phyloP scores from a whole-genome alignment of 2,329 filamentous ascomycete genomes.

The Trichoderma breve region DNA sequence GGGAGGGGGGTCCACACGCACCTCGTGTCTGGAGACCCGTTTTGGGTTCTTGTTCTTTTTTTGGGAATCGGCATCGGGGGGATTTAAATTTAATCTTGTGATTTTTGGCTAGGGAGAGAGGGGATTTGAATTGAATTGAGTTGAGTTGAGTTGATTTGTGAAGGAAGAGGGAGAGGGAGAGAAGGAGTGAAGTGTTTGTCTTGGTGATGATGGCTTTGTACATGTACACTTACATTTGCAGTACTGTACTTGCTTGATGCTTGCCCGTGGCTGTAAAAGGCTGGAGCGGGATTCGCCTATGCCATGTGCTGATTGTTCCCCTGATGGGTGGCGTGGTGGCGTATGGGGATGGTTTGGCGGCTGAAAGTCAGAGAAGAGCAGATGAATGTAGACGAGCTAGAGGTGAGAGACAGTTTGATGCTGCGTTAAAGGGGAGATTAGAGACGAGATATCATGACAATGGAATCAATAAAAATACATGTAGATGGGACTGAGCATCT shows the following conservation, averaged over 20 bases:
- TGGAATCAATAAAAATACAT: neutral
- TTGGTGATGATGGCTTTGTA: neutral
- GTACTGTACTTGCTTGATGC: neutral
- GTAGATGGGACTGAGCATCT: neutral
- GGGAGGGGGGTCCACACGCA: conserved; percentile 12
- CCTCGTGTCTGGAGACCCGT: conserved; percentile 1
- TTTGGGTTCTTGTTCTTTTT: neutral
- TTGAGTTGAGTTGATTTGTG: neutral
- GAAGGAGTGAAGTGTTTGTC: neutral
- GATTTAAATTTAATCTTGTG: neutral
- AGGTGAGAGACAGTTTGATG: neutral
- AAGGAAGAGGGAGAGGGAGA: neutral
- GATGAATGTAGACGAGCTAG: too few relatives aligned
- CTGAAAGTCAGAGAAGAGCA: neutral
- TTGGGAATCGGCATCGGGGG: neutral
- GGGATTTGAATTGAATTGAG: neutral
- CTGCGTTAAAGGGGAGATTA: neutral
- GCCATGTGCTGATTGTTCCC: conserved; percentile 10
- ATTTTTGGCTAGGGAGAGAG: too few relatives aligned
- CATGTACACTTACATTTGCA: neutral
- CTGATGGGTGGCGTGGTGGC: conserved; percentile 15
- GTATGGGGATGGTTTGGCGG: conserved; percentile 1
- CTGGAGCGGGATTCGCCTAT: neutral
- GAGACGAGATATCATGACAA: neutral
- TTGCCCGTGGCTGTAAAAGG: neutral